These are phyloP conservation scores for Penicillium canariense DNA, from an alignment of 495 filamentous ascomycete genomes.

Conservation along the genomic window DNA sequence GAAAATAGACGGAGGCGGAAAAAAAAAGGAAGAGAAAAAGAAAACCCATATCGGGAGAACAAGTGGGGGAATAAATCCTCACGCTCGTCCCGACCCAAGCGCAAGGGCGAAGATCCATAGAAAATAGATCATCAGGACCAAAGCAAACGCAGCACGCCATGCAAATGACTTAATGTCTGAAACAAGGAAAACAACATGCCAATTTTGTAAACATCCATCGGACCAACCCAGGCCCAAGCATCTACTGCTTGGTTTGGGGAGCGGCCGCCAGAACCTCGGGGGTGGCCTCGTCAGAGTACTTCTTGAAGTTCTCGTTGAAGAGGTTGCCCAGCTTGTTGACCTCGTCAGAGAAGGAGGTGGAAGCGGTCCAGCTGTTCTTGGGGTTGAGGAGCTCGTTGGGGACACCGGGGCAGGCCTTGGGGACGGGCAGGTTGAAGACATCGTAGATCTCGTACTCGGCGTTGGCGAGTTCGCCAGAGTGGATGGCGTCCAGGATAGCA, in stretches of 20 bases:
- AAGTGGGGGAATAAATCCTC: slow-evolving; percentile 18
- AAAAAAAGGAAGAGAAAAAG: slow-evolving; percentile 9
- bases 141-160: slow-evolving; percentile 34
- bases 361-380: slow-evolving; percentile 82
- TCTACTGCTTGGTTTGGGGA: slow-evolving; percentile 25
- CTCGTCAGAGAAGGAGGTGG: slow-evolving; percentile 74
- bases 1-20: slow-evolving; percentile 15
- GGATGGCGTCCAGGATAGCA: slow-evolving; percentile 96
- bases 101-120: slow-evolving; percentile 18
- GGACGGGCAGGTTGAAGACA: slow-evolving; percentile 92
- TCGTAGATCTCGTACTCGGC: slow-evolving; percentile 92
- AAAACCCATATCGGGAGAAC: slow-evolving; percentile 20
- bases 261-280: slow-evolving; percentile 59
- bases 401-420: slow-evolving; percentile 80
- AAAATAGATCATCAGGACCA: slow-evolving; percentile 16
- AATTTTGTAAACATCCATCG: slow-evolving; percentile 20
- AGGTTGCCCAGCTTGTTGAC: slow-evolving; percentile 83
- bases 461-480: slow-evolving; percentile 90
- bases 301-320: slow-evolving; percentile 97
- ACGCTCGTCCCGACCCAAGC: slow-evolving; percentile 30
- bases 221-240: slow-evolving; percentile 3
- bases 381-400: slow-evolving; percentile 93
- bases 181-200: slow-evolving; percentile 25
- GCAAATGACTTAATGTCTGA: slow-evolving; percentile 25
- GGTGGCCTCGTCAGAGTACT: slow-evolving; percentile 86